Percentiles rank a stretch among this genome's conserved stretches.
Evolutionary conservation across 768 basidiomycete species (phyloP).

Genomic region (Coprinellus micaceus): DNA sequence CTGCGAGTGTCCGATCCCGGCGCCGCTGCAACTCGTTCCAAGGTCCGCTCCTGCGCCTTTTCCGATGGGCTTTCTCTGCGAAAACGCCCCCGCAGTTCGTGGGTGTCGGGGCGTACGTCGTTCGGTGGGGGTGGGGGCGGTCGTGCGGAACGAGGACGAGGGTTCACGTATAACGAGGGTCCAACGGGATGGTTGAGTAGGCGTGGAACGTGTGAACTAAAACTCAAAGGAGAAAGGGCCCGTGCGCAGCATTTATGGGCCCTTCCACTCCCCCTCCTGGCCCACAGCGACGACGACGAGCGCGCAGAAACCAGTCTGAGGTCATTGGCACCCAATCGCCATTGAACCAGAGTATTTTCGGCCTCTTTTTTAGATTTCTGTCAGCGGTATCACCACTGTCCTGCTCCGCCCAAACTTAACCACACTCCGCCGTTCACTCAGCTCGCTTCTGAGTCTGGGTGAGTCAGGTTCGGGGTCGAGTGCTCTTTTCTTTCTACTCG

Average conservation of each 20-base stretch:
- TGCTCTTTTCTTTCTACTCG: background rate
- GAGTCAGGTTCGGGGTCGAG: background rate
- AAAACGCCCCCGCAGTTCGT: background rate
- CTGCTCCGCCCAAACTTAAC: conserved; percentile 6
- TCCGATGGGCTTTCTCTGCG: background rate
- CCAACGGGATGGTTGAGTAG: background rate
- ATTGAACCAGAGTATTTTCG: conserved; percentile 1
- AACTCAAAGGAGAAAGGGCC: conserved; percentile 4
- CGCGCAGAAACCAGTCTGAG: background rate
- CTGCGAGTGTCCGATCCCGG: conserved; percentile 32
- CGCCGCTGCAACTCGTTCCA: conserved; percentile 38
- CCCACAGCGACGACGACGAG: background rate
- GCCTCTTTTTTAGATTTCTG: conserved; percentile 4
- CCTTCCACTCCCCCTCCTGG: too few relatives aligned
- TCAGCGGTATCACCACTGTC: background rate
- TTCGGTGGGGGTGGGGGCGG: too few relatives aligned
- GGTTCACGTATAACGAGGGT: background rate
- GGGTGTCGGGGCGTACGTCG: background rate
- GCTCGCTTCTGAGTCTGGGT: background rate
- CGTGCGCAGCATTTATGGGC: conserved; percentile 5
- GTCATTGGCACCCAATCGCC: background rate
- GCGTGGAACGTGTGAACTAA: conserved; percentile 7
- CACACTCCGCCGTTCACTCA: conserved; percentile 8
- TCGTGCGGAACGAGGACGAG: background rate
- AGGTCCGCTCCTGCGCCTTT: background rate